Base-by-base conservation (phyloP, 345 rosid genomes). In the Acer campestre region DNA sequence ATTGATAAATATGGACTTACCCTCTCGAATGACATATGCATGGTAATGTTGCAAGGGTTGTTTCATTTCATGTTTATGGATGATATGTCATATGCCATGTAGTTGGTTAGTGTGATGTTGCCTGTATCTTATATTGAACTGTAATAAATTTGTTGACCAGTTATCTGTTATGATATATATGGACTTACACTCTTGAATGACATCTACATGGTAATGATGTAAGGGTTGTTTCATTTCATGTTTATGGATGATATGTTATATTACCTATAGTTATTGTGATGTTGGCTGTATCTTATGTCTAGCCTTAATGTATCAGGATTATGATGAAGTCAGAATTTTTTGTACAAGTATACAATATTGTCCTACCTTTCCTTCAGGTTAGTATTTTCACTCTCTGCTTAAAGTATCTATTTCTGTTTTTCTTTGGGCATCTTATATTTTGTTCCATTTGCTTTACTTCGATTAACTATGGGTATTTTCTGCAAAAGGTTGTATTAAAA, bases 321-420 rank as follows among this genome's bases (percentile, higher is more conserved):
- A 83, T 83, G 48, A 70, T 58, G 68, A 90, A 82, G 85, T 90
- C 89, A 63, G 78, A 85, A 16, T 18, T 85, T 74, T 82, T 90
- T 73, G 79, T 74, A 48, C 80, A 89, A 82, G 89, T 86, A 65
- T 84, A 81, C 75, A 65, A 89, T 80, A 80, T n/a, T 18, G 79
- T 90, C 76, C 74, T 82, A 44, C 92, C 94, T 48, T 83, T 81
- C 73, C 87, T 92, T 67, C 94, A 92, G 95, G 95, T 92, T 61
- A 78, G 88, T 81, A 67, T 44, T 25, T 61, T 10, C 65, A 61
- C 63, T 14, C 22, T 49, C 11, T 29, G 5, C n/a, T 62, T 68
- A 7, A 38, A 31, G 27, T 40, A 16, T n/a, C 22, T 67, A 20
- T 25, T 38, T 25, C 13, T 46, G 38, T 38, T 75, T 38, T 10